Conservation (phyloP, 2,329 filamentous ascomycete species). For the Monosporascus ibericus region DNA sequence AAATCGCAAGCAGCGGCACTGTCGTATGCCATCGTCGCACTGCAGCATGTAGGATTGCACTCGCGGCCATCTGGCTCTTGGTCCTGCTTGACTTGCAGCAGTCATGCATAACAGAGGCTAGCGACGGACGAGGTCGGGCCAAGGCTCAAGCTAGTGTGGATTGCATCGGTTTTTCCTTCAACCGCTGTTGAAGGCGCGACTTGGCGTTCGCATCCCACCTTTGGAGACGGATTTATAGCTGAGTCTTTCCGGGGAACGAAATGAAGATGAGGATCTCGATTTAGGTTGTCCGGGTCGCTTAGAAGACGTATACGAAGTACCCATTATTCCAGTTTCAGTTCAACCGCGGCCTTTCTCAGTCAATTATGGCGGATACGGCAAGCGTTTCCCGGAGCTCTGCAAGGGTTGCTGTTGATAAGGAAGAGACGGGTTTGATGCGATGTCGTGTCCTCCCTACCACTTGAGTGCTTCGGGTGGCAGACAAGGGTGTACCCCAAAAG, state of each 20-base stretch:
- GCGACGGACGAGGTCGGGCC: neutral
- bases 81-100: constrained; percentile 14
- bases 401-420: neutral
- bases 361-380: neutral
- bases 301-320: neutral
- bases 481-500: neutral
- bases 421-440: neutral
- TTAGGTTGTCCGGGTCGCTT: too few species aligned
- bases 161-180: neutral
- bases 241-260: neutral
- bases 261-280: too few species aligned
- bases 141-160: neutral
- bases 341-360: neutral
- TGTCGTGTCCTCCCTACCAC: neutral
- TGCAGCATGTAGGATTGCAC: constrained; percentile 13
- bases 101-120: neutral
- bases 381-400: neutral
- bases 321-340: neutral
- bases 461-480: neutral
- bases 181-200: neutral
- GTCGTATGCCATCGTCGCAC: constrained; percentile 20
- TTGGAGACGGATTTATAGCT: neutral
- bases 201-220: neutral
- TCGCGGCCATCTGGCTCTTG: constrained; percentile 7
- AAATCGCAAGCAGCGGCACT: constrained; percentile 17